These are phyloP conservation scores for Cladobotryum mycophilum DNA, from an alignment of 2,329 filamentous ascomycete species.

Conservation along the genomic window DNA sequence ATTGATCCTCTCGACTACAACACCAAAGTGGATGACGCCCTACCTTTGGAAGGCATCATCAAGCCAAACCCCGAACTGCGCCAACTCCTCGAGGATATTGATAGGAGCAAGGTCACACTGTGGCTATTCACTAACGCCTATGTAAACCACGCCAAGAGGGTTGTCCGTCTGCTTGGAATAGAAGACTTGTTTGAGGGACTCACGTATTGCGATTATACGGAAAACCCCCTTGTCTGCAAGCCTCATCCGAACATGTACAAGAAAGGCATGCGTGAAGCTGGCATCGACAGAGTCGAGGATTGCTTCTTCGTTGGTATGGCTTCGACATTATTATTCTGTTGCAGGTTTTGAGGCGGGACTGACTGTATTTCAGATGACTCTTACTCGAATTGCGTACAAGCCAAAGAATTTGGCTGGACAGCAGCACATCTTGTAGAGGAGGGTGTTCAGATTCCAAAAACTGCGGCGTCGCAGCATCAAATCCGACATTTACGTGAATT, in stretches of 20 bases:
- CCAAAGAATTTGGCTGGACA: constrained; percentile 77
- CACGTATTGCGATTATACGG: constrained; percentile 86
- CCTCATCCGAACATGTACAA: constrained; percentile 75
- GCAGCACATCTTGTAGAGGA: constrained; percentile 81
- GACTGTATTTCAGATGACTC: constrained; percentile 65
- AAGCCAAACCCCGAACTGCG: constrained; percentile 70
- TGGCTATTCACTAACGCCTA: constrained; percentile 99
- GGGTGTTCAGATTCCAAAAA: constrained; percentile 54
- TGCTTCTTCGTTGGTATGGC: constrained; percentile 88
- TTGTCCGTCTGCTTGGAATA: constrained; percentile 72
- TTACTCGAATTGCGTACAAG: constrained; percentile 69
- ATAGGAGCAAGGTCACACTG: constrained; percentile 72
- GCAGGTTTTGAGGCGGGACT: background rate
- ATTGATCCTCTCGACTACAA: constrained; percentile 97
- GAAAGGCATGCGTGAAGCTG: constrained; percentile 84
- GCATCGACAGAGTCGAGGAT: constrained; percentile 57
- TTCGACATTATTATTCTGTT: too few species aligned
- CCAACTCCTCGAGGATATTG: constrained; percentile 72
- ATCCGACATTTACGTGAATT: constrained; percentile 73
- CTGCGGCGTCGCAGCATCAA: constrained; percentile 64
- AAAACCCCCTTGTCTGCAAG: constrained; percentile 75
- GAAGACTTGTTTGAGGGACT: constrained; percentile 91
- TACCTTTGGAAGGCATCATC: constrained; percentile 81
- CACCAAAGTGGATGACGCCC: constrained; percentile 83
- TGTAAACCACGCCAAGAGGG: constrained; percentile 75